Conservation (phyloP, 495 filamentous ascomycete genomes). For the Aspergillus biplanus region DNA sequence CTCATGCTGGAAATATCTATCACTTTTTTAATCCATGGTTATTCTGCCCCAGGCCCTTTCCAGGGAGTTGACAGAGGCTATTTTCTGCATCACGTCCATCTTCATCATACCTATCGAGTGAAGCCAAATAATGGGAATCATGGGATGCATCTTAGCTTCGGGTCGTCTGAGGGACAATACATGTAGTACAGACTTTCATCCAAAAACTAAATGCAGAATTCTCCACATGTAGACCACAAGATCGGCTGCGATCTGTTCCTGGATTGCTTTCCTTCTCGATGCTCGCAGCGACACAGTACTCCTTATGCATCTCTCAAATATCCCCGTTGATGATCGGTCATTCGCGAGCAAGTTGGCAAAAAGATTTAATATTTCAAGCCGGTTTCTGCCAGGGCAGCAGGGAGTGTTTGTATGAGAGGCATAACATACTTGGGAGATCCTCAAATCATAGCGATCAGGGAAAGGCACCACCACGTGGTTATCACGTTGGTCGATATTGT, state of each 20-base stretch:
- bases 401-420: too few species aligned
- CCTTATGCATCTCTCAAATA: too few species aligned
- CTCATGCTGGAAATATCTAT: background rate
- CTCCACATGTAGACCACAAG: slow-evolving; percentile 15
- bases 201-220: slow-evolving; percentile 2
- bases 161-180: background rate
- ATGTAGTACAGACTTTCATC: slow-evolving; percentile 3
- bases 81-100: background rate
- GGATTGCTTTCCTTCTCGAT: background rate
- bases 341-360: too few species aligned
- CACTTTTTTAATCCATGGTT: background rate
- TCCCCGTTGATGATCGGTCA: too few species aligned
- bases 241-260: slow-evolving; percentile 21
- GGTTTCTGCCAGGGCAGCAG: too few species aligned
- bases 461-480: too few species aligned
- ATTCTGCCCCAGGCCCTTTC: background rate
- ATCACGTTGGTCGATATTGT: too few species aligned
- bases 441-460: too few species aligned
- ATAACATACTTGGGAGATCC: too few species aligned
- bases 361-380: too few species aligned
- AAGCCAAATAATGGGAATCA: slow-evolving; percentile 6
- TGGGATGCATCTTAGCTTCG: background rate
- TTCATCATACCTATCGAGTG: background rate
- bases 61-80: background rate
- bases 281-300: too few species aligned